Conservation (phyloP, 2,329 filamentous ascomycete genomes). For the Penicillium sp. region DNA sequence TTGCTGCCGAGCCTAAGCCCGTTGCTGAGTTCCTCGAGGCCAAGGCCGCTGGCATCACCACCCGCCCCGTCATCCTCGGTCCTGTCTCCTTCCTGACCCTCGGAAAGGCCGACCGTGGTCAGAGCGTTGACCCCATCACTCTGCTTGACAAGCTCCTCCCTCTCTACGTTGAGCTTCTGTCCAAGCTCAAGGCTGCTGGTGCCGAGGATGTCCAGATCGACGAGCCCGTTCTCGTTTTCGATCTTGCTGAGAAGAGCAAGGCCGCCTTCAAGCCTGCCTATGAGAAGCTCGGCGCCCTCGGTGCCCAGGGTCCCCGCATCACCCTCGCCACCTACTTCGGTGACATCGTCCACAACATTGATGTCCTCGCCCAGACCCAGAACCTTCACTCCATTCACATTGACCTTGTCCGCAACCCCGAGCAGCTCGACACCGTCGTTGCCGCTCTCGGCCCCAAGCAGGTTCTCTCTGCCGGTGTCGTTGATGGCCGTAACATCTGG, state of each 20-base stretch:
- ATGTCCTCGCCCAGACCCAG: slow-evolving; percentile 71
- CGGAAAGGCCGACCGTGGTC: slow-evolving; percentile 95
- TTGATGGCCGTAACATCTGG: slow-evolving; percentile 99
- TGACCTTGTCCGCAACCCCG: slow-evolving; percentile 95
- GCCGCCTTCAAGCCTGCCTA: slow-evolving; percentile 97
- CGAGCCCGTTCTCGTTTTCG: slow-evolving; percentile 94
- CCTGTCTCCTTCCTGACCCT: slow-evolving; percentile 97
- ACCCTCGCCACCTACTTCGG: slow-evolving; percentile 97
- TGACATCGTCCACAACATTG: slow-evolving; percentile 98
- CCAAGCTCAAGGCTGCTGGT: slow-evolving; percentile 92
- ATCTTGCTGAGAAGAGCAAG: slow-evolving; percentile 87
- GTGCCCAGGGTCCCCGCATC: slow-evolving; percentile 79
- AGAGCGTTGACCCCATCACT: slow-evolving; percentile 88
- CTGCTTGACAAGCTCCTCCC: slow-evolving; percentile 91
- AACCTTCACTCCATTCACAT: slow-evolving; percentile 84
- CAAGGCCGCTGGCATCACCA: slow-evolving; percentile 91
- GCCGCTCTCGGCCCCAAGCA: slow-evolving; percentile 83
- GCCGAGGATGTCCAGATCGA: slow-evolving; percentile 97
- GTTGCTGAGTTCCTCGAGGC: slow-evolving; percentile 93
- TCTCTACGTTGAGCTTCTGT: slow-evolving; percentile 88
- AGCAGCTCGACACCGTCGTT: slow-evolving; percentile 87
- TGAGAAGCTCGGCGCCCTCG: slow-evolving; percentile 72
- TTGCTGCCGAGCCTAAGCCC: slow-evolving; percentile 84
- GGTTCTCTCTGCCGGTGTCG: slow-evolving; percentile 89
- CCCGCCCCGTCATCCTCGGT: slow-evolving; percentile 90